Evolutionary conservation across 805 yeast species (phyloP).

Genomic region (Yarrowia sp.): DNA sequence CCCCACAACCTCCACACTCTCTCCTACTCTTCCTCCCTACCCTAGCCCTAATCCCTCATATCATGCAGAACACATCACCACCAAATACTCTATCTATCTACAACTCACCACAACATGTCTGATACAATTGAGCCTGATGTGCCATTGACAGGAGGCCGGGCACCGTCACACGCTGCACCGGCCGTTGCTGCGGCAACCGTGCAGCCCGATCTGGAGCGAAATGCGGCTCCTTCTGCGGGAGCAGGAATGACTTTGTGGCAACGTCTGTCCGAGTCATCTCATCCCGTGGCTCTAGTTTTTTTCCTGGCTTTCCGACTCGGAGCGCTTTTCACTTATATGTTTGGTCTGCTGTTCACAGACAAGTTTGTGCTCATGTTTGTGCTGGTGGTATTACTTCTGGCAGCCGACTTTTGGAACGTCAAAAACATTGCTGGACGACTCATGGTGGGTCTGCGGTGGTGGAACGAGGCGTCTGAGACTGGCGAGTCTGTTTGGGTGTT

Average conservation of each 20-base stretch:
- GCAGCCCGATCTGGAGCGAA: conserved; percentile 17
- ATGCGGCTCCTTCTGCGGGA: background rate
- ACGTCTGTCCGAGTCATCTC: conserved; percentile 65
- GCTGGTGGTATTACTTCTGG: conserved; percentile 64
- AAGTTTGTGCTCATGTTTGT: conserved; percentile 76
- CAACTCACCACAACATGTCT: background rate
- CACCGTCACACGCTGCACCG: background rate
- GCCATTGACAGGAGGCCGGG: background rate
- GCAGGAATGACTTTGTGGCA: conserved; percentile 41
- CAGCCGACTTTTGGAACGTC: conserved; percentile 91
- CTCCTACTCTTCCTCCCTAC: background rate
- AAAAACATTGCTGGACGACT: conserved; percentile 88
- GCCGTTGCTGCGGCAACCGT: background rate
- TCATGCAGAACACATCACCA: background rate
- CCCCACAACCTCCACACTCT: background rate
- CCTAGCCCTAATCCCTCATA: conserved; percentile 8
- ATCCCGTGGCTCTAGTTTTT: conserved; percentile 71
- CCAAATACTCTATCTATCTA: background rate
- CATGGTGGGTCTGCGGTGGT: conserved; percentile 87
- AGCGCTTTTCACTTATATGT: conserved; percentile 62
- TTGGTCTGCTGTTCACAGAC: conserved; percentile 66
- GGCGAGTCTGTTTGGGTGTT: conserved; percentile 83
- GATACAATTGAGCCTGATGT: conserved; percentile 23
- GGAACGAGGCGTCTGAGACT: conserved; percentile 75
- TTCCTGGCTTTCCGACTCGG: conserved; percentile 59